Evolutionary conservation across 768 basidiomycete species (phyloP).

Genomic region (Rhizopogon rudus): DNA sequence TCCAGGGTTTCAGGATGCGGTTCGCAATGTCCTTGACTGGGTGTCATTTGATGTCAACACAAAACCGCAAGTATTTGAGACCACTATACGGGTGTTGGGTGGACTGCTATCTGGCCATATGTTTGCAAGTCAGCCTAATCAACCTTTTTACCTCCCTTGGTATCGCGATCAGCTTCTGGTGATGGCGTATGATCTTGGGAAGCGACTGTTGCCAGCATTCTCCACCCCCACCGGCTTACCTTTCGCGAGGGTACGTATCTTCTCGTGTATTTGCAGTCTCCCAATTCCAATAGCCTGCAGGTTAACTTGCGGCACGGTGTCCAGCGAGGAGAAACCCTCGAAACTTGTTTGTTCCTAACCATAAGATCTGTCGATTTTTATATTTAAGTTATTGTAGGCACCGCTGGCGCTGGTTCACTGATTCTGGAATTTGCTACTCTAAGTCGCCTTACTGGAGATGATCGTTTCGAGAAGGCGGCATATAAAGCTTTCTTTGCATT

Average conservation of each 20-base stretch:
- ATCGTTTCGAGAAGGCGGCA: constrained; percentile 86
- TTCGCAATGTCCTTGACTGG: constrained; percentile 74
- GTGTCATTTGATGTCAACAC: constrained; percentile 93
- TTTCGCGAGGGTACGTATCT: constrained; percentile 65
- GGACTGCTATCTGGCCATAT: constrained; percentile 84
- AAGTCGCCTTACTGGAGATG: constrained; percentile 85
- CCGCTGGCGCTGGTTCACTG: constrained; percentile 89
- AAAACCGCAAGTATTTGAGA: constrained; percentile 98
- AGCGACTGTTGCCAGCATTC: constrained; percentile 87
- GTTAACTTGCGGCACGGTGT: constrained; percentile 83
- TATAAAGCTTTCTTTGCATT: constrained; percentile 87
- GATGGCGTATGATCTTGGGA: constrained; percentile 84
- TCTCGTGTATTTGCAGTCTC: constrained; percentile 1
- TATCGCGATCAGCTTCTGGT: constrained; percentile 76
- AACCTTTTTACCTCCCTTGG: constrained; percentile 77
- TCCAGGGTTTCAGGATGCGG: constrained; percentile 76
- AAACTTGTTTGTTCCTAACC: constrained; percentile 65
- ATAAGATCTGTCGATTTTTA: not conserved
- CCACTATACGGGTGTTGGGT: constrained; percentile 90
- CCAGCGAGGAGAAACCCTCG: constrained; percentile 65
- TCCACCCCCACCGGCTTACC: constrained; percentile 88
- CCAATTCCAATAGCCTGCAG: constrained; percentile 30
- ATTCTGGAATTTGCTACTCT: constrained; percentile 94
- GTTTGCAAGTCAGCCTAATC: constrained; percentile 61
- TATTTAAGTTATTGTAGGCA: constrained; percentile 43